A percentile compares a stretch with the other conserved stretches of the same genome.
Evolutionary conservation across 164 flowering plant species (phyloP).

Genomic region (Vitis vinifera): DNA sequence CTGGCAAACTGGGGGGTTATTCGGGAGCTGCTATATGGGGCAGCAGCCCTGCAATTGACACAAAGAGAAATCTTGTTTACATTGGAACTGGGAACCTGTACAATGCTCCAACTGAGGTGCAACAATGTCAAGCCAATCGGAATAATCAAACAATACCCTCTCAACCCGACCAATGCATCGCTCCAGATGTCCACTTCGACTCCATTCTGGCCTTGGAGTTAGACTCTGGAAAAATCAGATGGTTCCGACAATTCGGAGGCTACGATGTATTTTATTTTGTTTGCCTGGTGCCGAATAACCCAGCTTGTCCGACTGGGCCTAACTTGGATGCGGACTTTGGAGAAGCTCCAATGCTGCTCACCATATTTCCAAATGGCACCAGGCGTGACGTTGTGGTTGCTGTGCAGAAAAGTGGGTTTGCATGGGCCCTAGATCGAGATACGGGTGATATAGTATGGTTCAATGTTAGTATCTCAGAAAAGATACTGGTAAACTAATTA

Average conservation of each 20-base stretch:
- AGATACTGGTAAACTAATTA: too few species aligned
- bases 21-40: slow-evolving; percentile 63
- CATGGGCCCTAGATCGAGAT: slow-evolving; percentile 57
- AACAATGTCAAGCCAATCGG: slow-evolving; percentile 36
- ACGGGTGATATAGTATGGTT: slow-evolving; percentile 53
- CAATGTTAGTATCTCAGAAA: slow-evolving; percentile 24
- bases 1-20: slow-evolving; percentile 35
- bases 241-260: slow-evolving; percentile 45
- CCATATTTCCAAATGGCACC: slow-evolving; percentile 16
- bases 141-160: slow-evolving; percentile 39
- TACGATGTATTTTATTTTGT: slow-evolving; percentile 43
- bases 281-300: slow-evolving; percentile 33
- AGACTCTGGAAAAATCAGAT: slow-evolving; percentile 33
- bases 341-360: slow-evolving; percentile 52
- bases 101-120: slow-evolving; percentile 41
- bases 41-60: slow-evolving; percentile 56
- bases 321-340: slow-evolving; percentile 59
- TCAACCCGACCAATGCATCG: slow-evolving; percentile 41
- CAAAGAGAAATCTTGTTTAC: slow-evolving; percentile 29
- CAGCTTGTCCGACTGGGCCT: slow-evolving; percentile 51
- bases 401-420: slow-evolving; percentile 59
- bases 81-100: slow-evolving; percentile 51
- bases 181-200: slow-evolving; percentile 31
- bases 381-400: slow-evolving; percentile 46
- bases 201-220: slow-evolving; percentile 45